phyloP scores from a whole-genome alignment of 2,329 filamentous ascomycete genomes.

The Colletotrichum paranaense region DNA sequence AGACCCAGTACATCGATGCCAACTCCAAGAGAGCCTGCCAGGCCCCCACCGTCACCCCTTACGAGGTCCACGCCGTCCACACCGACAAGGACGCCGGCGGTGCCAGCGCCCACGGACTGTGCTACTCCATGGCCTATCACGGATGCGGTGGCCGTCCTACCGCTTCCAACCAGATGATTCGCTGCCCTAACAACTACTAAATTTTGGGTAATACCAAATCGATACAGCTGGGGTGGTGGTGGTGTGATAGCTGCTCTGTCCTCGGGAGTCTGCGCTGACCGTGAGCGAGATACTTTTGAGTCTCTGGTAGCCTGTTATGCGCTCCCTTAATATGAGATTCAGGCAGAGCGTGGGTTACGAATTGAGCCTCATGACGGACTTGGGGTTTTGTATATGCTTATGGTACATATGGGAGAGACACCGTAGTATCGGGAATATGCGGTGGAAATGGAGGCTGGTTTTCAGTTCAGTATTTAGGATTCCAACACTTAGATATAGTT shows the following conservation, averaged over 20 bases:
- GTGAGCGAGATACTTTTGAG: neutral
- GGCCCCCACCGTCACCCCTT: neutral
- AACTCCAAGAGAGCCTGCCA: neutral
- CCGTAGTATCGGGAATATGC: neutral
- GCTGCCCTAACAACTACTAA: conserved; percentile 16
- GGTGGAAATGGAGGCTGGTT: neutral
- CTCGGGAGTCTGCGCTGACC: neutral
- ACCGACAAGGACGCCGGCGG: neutral
- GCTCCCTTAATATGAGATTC: neutral
- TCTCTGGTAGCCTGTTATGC: neutral
- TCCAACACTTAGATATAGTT: neutral
- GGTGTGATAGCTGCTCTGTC: neutral
- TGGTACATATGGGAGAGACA: neutral
- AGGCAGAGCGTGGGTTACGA: neutral
- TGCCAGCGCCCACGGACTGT: conserved; percentile 2
- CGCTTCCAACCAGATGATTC: neutral
- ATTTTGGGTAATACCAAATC: neutral
- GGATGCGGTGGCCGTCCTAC: neutral
- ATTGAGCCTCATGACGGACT: neutral
- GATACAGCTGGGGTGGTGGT: neutral
- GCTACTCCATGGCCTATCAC: conserved; percentile 16
- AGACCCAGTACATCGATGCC: conserved; percentile 12
- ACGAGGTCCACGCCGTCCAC: neutral
- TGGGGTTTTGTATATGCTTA: neutral
- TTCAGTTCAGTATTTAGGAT: neutral